These are phyloP conservation scores for Streptanthus diversifolius DNA, from an alignment of 345 rosid genomes.

Conservation along the genomic window DNA sequence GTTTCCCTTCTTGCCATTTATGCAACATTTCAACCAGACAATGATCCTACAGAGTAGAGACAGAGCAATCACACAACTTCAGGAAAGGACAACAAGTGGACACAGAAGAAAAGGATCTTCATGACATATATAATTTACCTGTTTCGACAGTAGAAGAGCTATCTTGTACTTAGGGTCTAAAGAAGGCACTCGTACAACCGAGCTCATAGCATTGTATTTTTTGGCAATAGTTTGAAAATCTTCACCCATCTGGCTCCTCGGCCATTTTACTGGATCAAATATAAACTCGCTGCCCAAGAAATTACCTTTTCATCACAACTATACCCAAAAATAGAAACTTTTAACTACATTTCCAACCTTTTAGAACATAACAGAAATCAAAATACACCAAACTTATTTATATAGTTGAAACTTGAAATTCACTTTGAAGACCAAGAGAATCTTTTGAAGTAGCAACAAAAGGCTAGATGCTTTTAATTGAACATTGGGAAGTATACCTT, in stretches of 20 bases:
- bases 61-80: conserved; percentile 8
- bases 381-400: neutral
- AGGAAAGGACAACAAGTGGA: neutral
- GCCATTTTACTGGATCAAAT: conserved; percentile 77
- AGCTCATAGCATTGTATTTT: conserved; percentile 54
- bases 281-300: conserved; percentile 45
- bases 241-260: conserved; percentile 64
- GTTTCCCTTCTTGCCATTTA: conserved; percentile 85
- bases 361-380: neutral
- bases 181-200: conserved; percentile 77
- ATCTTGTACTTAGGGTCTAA: conserved; percentile 83
- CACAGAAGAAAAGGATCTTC: neutral
- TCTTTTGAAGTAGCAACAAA: neutral
- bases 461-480: neutral
- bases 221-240: conserved; percentile 58
- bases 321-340: conserved; percentile 16
- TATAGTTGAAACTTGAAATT: neutral
- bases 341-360: neutral
- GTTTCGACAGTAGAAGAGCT: conserved; percentile 75
- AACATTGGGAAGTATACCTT: conserved; percentile 43
- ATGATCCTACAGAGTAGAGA: conserved; percentile 79
- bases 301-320: conserved; percentile 15
- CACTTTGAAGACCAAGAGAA: neutral
- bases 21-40: conserved; percentile 85
- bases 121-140: conserved; percentile 37